Base-by-base conservation (phyloP, 1,284 basidiomycete species). In the Irpex rosettiformis region DNA sequence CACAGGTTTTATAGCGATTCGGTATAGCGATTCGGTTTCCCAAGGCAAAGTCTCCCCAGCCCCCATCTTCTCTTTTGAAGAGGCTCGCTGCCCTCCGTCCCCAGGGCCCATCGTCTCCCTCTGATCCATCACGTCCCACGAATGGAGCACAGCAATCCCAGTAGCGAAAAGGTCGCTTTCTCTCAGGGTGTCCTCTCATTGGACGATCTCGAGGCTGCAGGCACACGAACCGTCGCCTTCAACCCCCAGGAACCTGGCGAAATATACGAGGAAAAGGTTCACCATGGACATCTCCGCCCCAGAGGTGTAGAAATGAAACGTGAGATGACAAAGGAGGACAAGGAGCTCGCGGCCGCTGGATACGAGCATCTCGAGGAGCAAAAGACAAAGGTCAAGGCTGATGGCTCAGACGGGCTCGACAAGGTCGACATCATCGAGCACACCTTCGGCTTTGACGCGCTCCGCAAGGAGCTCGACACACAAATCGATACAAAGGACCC, bases 241-340 rank as follows among this genome's bases (percentile, higher is more conserved):
- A 37, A 58, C 37, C 21, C 11, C 6, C 71, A 75, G 33, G 76
- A 75, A 55, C 66, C 74, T 43, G 72, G 65, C 28, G 69, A 66
- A 16, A 72, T 72, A 61, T 69, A 71, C 52, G 77, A 81, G 57
- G 77, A 81, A 61, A 80, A 81, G 68, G 56, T 65, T 24, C 66
- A 66, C 56, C 65, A 67, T 61, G 70, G 64, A 52, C 61, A 66
- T 52, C 48, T 67, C 27, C 79, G 80, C 47, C 77, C 78, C 52
- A 77, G 78, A 61, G 83, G 83, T 22, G 75, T 77, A 53, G 83
- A 84, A 67, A 79, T 86, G 78, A 81, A 80, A 58, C 77, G 81
- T 58, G 80, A 84, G 59, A 69, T 86, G 67, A 87, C 85, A n/a
- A 79, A 82, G 65, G 85, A 87, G 66, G 85, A 86, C 58, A 81